Percentiles rank a stretch among this genome's conserved stretches.
Evolutionary conservation across 140 eudicot species (phyloP).

Genomic region (Senecio squalidus): DNA sequence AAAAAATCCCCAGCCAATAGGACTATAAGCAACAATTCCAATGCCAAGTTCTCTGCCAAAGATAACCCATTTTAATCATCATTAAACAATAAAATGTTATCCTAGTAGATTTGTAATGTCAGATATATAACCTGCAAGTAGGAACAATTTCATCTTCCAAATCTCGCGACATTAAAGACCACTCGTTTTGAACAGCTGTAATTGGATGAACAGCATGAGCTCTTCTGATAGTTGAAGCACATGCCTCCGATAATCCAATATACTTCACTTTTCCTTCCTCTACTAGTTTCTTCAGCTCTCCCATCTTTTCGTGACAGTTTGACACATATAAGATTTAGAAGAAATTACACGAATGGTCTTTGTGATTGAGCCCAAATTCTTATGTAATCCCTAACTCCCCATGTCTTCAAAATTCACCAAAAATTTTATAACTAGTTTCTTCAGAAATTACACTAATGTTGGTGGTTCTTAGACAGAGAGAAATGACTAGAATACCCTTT

Average conservation of each 20-base stretch:
- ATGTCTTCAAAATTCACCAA: too few species aligned
- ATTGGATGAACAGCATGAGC: slow-evolving; percentile 59
- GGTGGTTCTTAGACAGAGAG: too few species aligned
- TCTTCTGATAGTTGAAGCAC: slow-evolving; percentile 52
- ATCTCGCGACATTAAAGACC: slow-evolving; percentile 53
- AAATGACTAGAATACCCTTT: too few species aligned
- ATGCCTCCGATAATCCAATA: slow-evolving; percentile 49
- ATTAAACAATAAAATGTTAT: background rate
- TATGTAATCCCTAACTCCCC: background rate
- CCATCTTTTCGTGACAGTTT: slow-evolving; percentile 26
- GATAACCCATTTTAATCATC: background rate
- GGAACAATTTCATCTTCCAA: slow-evolving; percentile 43
- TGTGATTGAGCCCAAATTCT: too few species aligned
- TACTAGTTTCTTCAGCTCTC: slow-evolving; percentile 41
- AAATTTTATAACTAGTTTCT: too few species aligned
- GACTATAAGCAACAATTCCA: slow-evolving; percentile 68
- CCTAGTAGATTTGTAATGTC: background rate
- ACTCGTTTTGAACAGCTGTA: slow-evolving; percentile 46
- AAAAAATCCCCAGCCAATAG: slow-evolving; percentile 55
- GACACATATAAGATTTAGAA: background rate
- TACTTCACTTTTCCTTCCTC: slow-evolving; percentile 58
- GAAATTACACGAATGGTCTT: background rate
- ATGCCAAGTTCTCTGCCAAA: slow-evolving; percentile 66
- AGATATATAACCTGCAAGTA: slow-evolving; percentile 36
- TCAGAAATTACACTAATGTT: too few species aligned